These are phyloP conservation scores for Candida maesae DNA, from an alignment of 805 yeast species.

Conservation along the genomic window DNA sequence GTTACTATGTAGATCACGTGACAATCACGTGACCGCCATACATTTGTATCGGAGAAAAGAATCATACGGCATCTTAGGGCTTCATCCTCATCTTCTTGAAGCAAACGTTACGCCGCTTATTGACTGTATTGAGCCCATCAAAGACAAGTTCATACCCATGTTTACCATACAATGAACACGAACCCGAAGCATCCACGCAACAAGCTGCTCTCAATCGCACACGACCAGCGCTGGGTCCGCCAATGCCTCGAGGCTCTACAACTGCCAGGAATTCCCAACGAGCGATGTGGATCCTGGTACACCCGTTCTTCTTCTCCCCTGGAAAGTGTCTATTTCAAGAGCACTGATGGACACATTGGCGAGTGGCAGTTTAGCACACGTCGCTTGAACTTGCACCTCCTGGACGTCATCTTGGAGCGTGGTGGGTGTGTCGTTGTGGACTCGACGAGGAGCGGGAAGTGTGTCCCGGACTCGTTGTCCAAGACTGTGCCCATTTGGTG, in stretches of 20 bases:
- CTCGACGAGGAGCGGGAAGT: constrained; percentile 81
- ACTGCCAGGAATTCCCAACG: constrained; percentile 61
- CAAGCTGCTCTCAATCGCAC: constrained; percentile 66
- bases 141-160: too few relatives aligned
- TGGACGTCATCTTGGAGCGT: constrained; percentile 41
- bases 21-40: background rate
- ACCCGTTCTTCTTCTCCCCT: constrained; percentile 40
- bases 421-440: constrained; percentile 65
- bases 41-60: background rate
- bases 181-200: constrained; percentile 43
- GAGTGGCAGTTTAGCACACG: constrained; percentile 78
- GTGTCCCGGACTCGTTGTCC: constrained; percentile 81
- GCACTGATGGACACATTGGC: constrained; percentile 85
- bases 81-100: too few relatives aligned
- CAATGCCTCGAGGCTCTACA: constrained; percentile 35
- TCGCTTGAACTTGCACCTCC: constrained; percentile 68
- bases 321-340: constrained; percentile 71
- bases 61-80: too few relatives aligned
- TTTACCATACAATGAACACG: too few relatives aligned
- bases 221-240: constrained; percentile 53
- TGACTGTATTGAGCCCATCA: too few relatives aligned
- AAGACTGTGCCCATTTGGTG: constrained; percentile 94
- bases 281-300: constrained; percentile 88
- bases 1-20: constrained; percentile 8
- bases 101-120: too few relatives aligned